Evolutionary conservation across 2,329 filamentous ascomycete species (phyloP).

Genomic region (Coniochaeta sp.): DNA sequence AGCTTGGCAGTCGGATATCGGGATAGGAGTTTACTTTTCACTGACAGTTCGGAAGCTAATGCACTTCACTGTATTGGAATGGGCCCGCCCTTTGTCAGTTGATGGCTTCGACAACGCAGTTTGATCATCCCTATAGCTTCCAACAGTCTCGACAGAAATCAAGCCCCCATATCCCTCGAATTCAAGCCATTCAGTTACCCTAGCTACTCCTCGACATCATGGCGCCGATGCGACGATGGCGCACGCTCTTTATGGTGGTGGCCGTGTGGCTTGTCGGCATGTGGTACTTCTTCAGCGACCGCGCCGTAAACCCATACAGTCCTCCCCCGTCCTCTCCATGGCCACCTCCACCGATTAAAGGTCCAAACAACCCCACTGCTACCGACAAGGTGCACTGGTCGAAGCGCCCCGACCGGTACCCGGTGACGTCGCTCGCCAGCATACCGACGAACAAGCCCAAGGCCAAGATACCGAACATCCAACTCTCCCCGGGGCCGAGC

Average conservation of each 20-base stretch:
- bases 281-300: conserved; percentile 6
- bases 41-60: no score
- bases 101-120: neutral
- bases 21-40: no score
- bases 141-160: neutral
- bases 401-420: conserved; percentile 26
- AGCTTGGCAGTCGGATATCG: neutral
- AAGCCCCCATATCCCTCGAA: neutral
- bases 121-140: neutral
- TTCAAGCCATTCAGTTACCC: no score
- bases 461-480: conserved; percentile 54
- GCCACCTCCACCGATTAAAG: neutral
- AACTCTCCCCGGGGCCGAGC: conserved; percentile 43
- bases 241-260: neutral
- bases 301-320: neutral
- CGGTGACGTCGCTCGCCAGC: conserved; percentile 20
- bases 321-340: neutral
- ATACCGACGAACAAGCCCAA: conserved; percentile 31
- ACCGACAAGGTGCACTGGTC: conserved; percentile 16
- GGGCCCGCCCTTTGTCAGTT: neutral
- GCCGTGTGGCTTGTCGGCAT: conserved; percentile 6
- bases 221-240: conserved; percentile 2
- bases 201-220: neutral
- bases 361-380: neutral
- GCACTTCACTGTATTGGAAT: no score